Percentiles rank a stretch among this genome's conserved stretches.
phyloP scores from a whole-genome alignment of 495 filamentous ascomycete genomes.

The Xeromyces bisporus region DNA sequence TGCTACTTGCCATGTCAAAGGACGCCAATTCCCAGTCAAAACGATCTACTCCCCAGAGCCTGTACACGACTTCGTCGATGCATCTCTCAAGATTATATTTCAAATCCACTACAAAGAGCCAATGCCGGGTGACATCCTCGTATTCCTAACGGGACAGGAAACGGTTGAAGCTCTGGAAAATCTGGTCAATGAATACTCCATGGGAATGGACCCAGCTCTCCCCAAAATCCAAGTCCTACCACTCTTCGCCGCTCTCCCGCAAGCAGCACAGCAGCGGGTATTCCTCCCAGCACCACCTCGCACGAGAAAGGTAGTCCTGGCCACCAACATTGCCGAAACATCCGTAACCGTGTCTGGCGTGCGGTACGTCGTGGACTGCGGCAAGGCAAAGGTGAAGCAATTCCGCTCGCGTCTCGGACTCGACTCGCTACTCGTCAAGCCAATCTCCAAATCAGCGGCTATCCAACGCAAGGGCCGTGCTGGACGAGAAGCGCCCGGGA shows the following conservation, averaged over 20 bases:
- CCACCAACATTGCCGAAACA: constrained; percentile 96
- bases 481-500: constrained; percentile 77
- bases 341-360: constrained; percentile 94
- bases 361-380: constrained; percentile 78
- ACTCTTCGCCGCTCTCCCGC: constrained; percentile 55
- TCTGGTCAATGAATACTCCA: constrained; percentile 63
- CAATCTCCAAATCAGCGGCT: constrained; percentile 83
- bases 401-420: constrained; percentile 72
- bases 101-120: constrained; percentile 77
- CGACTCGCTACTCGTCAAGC: constrained; percentile 79
- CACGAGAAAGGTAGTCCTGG: constrained; percentile 77
- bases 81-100: constrained; percentile 68
- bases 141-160: constrained; percentile 88
- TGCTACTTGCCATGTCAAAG: constrained; percentile 58
- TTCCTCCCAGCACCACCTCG: constrained; percentile 60
- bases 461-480: constrained; percentile 87
- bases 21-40: constrained; percentile 75
- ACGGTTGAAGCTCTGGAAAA: constrained; percentile 71
- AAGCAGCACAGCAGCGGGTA: constrained; percentile 65
- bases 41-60: constrained; percentile 60
- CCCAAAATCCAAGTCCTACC: constrained; percentile 62
- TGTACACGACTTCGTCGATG: constrained; percentile 69
- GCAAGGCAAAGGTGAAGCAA: constrained; percentile 87
- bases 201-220: constrained; percentile 48
- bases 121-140: constrained; percentile 81